Evolutionary conservation across 345 rosid genomes (phyloP), one percentile per base, ranked within the genome.

Genomic region (Eucalyptus fibrosa): DNA sequence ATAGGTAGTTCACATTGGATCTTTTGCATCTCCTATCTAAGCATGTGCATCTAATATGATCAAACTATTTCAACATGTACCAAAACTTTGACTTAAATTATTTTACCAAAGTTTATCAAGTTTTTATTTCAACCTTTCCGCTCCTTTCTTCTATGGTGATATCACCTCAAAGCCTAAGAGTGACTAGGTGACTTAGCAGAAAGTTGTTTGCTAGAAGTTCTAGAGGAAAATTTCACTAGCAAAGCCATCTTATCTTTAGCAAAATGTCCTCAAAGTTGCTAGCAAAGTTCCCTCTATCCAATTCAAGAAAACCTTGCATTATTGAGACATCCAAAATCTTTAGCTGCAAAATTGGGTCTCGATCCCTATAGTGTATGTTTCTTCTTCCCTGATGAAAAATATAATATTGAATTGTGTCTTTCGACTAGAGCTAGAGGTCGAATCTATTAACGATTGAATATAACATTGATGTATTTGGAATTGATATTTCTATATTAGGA

Each of bases 141-240:
- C 16, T 49, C 62, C 62, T 23, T 24, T 56, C 30, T 56, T 56
- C 0, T 56, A 0, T 10, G 28, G 62, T 0, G 2, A 56, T 24
- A 24, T 56, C 30, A 0, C 30, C 14, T 56, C 0, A 56, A 24
- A 24, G 14, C 62, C 2, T 24, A 0, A 56, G 62, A 56, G 0
- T 0, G 12, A 10, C 28, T 24, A 56, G 62, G 30, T 10, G 30
- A 56, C 5, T 24, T 0, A 10, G 12, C 1, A 50, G 0, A 0
- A 56, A 56, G 62, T 56, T 10, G 62, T 24, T 56, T 56, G 30
- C 30, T 56, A 23, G 1, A 56, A 56, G 7, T 56, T 56, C 12
- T 1, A 0, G 14, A 56, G 62, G 62, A 56, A 24, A 24, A 24
- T 56, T 56, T 56, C 6, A 11, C 62, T 0, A 56, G 12, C 14